Conservation (phyloP, 148 eudicot genomes). For the Tetragonia tetragonoides region DNA sequence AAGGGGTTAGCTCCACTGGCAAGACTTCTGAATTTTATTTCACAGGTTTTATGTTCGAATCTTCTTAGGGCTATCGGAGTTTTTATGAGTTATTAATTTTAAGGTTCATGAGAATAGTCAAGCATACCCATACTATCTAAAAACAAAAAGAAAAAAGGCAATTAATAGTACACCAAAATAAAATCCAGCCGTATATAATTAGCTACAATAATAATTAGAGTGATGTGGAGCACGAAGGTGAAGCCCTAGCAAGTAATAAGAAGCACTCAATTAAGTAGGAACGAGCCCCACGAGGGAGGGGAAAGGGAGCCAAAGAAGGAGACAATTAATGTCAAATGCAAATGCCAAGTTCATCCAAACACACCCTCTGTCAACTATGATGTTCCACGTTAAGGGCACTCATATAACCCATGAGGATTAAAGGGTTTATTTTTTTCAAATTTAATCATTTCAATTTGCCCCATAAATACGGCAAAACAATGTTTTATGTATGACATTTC, state of each 20-base stretch:
- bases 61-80: no score
- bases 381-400: conserved; percentile 46
- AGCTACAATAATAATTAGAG: no score
- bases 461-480: conserved; percentile 21
- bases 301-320: background rate
- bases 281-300: conserved; percentile 21
- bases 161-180: no score
- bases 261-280: background rate
- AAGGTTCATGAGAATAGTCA: no score
- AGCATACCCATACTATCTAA: no score
- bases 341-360: conserved; percentile 14
- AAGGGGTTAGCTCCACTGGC: no score
- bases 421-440: background rate
- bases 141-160: no score
- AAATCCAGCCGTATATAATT: no score
- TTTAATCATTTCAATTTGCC: conserved; percentile 22
- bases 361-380: conserved; percentile 28
- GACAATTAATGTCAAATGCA: background rate
- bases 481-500: conserved; percentile 23
- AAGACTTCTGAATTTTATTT: no score
- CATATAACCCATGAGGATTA: conserved; percentile 34
- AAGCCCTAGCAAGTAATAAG: background rate
- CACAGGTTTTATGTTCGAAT: no score
- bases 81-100: no score
- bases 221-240: no score